Base-by-base conservation (phyloP, 169 alveolate species). In the Cryptosporidium meleagridis region DNA sequence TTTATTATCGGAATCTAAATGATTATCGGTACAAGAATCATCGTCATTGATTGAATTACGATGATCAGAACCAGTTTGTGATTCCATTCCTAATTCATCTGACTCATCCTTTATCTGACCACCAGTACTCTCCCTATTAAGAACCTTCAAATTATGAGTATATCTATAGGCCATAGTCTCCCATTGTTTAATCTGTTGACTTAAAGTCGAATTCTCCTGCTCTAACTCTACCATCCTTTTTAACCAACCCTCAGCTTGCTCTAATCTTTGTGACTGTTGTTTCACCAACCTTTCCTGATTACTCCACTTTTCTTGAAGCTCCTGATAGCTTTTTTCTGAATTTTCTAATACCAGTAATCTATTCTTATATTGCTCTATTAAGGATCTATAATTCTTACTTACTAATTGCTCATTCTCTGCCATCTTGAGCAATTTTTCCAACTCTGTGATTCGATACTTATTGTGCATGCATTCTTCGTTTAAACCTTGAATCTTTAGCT, bases 341-440 rank as follows among this genome's bases (percentile, higher is more conserved):
- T 62, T 41, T 33, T 80, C 89, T 48, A 80, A 61, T 21, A 62
- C 62, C 58, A 45, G 33, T 23, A 80, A 21, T 62, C 89, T 80
- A 41, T 44, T 45, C 75, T 80, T 80, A 65, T 80, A 80, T 44
- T 80, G 89, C n/a, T 80, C 89, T 62, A 80, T 80, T 29, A 80
- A 62, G 6, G 89, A 80, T 21, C 89, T 59, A 45, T 80, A 80
- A 44, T 80, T 80, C 51, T 65, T 80, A 62, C 58, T 65, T n/a
- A 80, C 89, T 26, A 80, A 48, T 23, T 80, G 89, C 21, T 80
- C 89, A 65, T 80, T 67, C 70, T 80, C 89, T 62, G 89, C 89
- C 89, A 80, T 80, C 44, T 80, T 80, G 14, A 80, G 52, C n/a
- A 80, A 33, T n/a, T 65, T 80, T 33, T 80, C 89, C 18, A 80